Percentiles rank a stretch among this genome's conserved stretches.
Evolutionary conservation across 352 stramenopile genomes (phyloP).

Genomic region (Pilasporangium apinafurcum): DNA sequence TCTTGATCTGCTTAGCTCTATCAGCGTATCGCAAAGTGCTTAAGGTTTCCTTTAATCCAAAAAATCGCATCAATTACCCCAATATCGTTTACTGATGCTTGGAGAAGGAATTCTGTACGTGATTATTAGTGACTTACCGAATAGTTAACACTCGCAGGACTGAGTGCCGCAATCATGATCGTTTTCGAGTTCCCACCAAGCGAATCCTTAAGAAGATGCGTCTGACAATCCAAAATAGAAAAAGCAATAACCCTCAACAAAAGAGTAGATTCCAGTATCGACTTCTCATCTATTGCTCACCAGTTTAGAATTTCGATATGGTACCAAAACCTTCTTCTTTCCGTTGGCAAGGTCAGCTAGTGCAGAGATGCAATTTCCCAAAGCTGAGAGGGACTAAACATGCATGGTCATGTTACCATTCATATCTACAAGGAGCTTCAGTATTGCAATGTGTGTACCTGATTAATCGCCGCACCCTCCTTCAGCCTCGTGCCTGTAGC

Average conservation of each 20-base stretch:
- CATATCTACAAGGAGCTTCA: neutral
- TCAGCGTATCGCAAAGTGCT: slow-evolving; percentile 89
- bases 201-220: slow-evolving; percentile 80
- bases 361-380: slow-evolving; percentile 91
- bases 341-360: slow-evolving; percentile 81
- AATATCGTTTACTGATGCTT: too few species aligned
- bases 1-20: slow-evolving; percentile 91
- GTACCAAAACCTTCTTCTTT: slow-evolving; percentile 85
- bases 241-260: neutral
- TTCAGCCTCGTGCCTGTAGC: slow-evolving; percentile 85
- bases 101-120: neutral
- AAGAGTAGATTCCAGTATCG: too few species aligned
- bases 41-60: slow-evolving; percentile 70
- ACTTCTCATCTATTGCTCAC: slow-evolving; percentile 30
- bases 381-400: slow-evolving; percentile 69
- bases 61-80: too few species aligned
- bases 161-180: slow-evolving; percentile 88
- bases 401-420: neutral
- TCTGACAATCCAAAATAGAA: slow-evolving; percentile 19
- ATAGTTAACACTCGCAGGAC: slow-evolving; percentile 84
- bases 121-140: slow-evolving; percentile 23
- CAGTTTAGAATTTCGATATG: slow-evolving; percentile 91
- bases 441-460: slow-evolving; percentile 46
- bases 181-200: slow-evolving; percentile 87
- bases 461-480: slow-evolving; percentile 93